Evolutionary conservation across 164 flowering plant species (phyloP), one percentile per base, ranked within the genome.

Genomic region (Saururus chinensis): DNA sequence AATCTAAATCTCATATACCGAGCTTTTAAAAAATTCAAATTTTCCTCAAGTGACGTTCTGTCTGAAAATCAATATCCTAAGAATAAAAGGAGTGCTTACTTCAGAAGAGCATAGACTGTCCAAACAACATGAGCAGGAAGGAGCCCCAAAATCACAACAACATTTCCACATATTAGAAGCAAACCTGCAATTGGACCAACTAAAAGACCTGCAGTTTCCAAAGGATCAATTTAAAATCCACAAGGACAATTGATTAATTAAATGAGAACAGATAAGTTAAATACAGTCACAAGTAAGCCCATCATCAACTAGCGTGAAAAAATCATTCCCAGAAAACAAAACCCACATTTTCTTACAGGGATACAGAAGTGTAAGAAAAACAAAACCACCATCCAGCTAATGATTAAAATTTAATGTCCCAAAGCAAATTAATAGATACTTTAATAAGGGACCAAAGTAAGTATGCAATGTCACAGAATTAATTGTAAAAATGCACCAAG

Each of bases 121-220:
- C 93, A 92, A 57, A 62, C 73, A 80, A 89, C 82, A 80, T 92
- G 96, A 24, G 80, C 72, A 68, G 98, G 96, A 55, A 89, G 80
- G 69, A 87, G 82, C 19, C 84, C 86, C 53, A 86, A 68, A 74
- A 89, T 81, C 54, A 89, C 86, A 16, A 73, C 82, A 69, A 78
- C 82, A 67, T 87, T 86, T 62, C 96, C 98, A 63, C 73, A 24
- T 60, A 92, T 82, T 55, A 92, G 53, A 40, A 84, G 67, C 56
- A 86, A 61, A 66, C 69, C 74, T 60, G 98, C 96, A 70, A 89
- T 60, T 40, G 98, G 98, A 67, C 98, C 96, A 54, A 92, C 86
- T 35, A 84, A 26, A 11, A 85, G 40, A 71, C 77, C 98, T 92
- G 82, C 76, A 70, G 70, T 55, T 61, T 0, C 19, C 48, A 11